Base-by-base conservation (phyloP, 176 grass and related monocot genomes). In the Tuctoria greenei region DNA sequence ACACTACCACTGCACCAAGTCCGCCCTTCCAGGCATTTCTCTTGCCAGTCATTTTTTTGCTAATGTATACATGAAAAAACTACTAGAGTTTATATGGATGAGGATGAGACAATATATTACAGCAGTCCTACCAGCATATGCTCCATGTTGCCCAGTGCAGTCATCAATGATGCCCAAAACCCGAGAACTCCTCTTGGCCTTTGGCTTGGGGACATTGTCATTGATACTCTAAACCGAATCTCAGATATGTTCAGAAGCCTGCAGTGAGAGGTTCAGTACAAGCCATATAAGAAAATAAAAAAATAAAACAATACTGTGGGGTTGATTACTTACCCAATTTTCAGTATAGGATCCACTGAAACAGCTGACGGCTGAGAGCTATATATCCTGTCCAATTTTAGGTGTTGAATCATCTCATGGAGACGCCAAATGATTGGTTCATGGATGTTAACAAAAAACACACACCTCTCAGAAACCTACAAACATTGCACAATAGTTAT, bases 111-210 rank as follows among this genome's bases (percentile, higher is more conserved):
- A 34, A 71, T 14, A 60, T 66, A 20, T 69, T 39, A 79, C 28
- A 67, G 34, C 37, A 65, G 28, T 34, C 79, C 43, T 92, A 98
- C 95, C 81, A 86, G 95, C 95, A 98, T 98, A 79, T 98, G 91
- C 60, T 98, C 95, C 95, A 94, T 98, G 80, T 98, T 98, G 73
- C 95, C 95, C 21, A 98, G 71, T 76, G 95, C 95, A 72, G 95
- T 98, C 95, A 98, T 94, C 78, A 98, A 91, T 57, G 95, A 98
- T 35, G 95, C 88, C 95, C 95, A 98, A 77, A 98, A 98, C 41
- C 95, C 95, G 76, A 98, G 91, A 67, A 93, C 95, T 78, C 95
- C 95, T 91, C 95, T 91, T 49, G 95, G 95, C 44, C 95, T 81
- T 74, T 98, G 95, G 67, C 89, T 84, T 73, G 95, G 95, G 39